phyloP scores from a whole-genome alignment of 2,329 filamentous ascomycete genomes.

The Paecilomyces fulvus region DNA sequence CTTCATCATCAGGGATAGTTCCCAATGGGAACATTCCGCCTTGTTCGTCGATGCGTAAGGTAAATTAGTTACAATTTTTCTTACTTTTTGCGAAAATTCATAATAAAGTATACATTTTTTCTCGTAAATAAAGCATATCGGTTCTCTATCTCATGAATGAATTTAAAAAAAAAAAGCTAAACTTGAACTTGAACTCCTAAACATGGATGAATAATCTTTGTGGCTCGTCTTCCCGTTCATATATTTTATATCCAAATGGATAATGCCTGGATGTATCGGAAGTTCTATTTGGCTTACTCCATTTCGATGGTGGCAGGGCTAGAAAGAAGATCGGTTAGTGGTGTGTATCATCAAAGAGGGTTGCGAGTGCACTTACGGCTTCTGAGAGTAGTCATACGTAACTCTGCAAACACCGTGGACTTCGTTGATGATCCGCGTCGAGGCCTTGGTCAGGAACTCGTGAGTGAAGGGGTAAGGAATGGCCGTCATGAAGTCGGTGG shows the following conservation, averaged over 20 bases:
- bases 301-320: conserved; percentile 62
- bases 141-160: too few species aligned
- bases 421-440: conserved; percentile 63
- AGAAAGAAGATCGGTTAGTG: conserved; percentile 43
- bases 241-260: background rate
- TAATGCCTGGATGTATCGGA: too few species aligned
- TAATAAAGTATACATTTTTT: too few species aligned
- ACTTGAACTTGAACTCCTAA: too few species aligned
- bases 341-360: conserved; percentile 50
- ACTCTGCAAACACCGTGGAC: conserved; percentile 52
- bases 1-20: conserved; percentile 15
- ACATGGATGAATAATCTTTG: too few species aligned
- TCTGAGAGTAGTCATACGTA: conserved; percentile 39
- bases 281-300: conserved; percentile 40
- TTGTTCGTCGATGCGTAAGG: too few species aligned
- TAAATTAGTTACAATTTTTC: too few species aligned
- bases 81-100: too few species aligned
- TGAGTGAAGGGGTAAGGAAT: conserved; percentile 59
- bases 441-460: conserved; percentile 57
- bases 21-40: conserved; percentile 26
- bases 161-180: too few species aligned
- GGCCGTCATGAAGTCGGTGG: conserved; percentile 65
- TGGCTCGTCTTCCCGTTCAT: background rate
- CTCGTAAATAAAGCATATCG: too few species aligned
- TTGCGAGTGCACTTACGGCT: conserved; percentile 23